These are phyloP conservation scores for Eucalyptus rudis DNA, from an alignment of 345 rosid species.

Conservation along the genomic window DNA sequence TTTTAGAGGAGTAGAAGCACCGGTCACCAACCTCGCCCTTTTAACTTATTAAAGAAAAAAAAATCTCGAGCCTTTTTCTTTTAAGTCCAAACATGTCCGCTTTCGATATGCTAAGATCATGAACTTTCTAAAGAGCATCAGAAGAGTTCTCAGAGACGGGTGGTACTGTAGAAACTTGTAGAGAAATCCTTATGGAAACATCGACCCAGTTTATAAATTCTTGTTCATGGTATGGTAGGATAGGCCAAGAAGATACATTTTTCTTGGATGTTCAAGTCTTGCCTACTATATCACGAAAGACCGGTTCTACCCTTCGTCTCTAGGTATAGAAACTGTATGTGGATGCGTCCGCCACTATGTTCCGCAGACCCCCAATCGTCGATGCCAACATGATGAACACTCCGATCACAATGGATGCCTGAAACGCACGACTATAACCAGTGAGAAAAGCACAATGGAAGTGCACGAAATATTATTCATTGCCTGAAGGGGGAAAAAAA, in stretches of 20 bases:
- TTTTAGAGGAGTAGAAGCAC: neutral
- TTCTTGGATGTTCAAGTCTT: neutral
- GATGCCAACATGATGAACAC: slow-evolving; percentile 82
- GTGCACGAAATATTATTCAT: neutral
- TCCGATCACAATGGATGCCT: slow-evolving; percentile 56
- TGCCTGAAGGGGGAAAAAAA: neutral
- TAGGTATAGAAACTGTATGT: slow-evolving; percentile 71
- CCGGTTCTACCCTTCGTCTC: neutral
- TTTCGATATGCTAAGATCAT: neutral
- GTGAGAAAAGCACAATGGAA: neutral
- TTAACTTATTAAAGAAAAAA: neutral
- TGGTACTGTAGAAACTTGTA: neutral
- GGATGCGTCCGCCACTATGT: slow-evolving; percentile 67
- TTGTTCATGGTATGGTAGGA: neutral
- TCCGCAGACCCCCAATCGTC: slow-evolving; percentile 84
- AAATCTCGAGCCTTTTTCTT: neutral
- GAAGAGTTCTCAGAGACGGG: neutral
- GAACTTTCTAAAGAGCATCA: neutral
- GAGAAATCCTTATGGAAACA: neutral
- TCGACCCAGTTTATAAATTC: neutral
- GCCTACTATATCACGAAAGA: neutral
- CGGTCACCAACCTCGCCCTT: neutral
- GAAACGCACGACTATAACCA: neutral
- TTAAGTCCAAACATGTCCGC: neutral
- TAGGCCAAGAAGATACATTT: neutral